Percentiles rank a stretch among this genome's conserved stretches.
Conservation (phyloP, 2,329 filamentous ascomycete species). For the Alternaria dauci region DNA sequence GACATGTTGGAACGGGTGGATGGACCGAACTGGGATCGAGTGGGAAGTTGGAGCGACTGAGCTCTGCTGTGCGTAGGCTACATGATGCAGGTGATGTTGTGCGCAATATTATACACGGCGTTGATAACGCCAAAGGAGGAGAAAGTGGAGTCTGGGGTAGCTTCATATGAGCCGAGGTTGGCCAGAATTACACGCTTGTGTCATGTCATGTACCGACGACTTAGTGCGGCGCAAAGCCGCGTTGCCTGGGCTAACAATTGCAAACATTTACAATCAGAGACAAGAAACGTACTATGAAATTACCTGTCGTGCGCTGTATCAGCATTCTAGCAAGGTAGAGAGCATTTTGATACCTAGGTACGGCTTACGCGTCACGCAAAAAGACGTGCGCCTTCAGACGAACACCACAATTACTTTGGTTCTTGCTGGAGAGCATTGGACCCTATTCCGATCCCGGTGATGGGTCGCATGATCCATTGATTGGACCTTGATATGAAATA, state of each 20-base stretch:
- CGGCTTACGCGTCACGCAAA: too few species aligned
- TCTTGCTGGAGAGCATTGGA: too few species aligned
- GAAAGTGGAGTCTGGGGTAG: constrained; percentile 15
- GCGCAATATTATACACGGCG: constrained; percentile 10
- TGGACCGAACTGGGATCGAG: not conserved
- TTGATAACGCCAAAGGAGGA: not conserved
- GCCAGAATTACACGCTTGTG: constrained; percentile 5
- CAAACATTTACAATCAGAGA: not conserved
- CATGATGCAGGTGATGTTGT: constrained; percentile 5
- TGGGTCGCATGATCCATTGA: too few species aligned
- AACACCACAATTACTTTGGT: too few species aligned
- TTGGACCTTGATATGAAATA: too few species aligned
- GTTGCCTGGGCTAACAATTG: not conserved
- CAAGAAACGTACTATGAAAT: not conserved
- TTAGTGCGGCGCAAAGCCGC: not conserved
- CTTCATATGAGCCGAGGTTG: constrained; percentile 13
- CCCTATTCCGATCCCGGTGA: too few species aligned
- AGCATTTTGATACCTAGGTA: not conserved
- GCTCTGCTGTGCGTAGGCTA: not conserved
- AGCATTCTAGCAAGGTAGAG: not conserved
- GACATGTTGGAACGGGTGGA: constrained; percentile 33
- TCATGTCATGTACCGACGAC: constrained; percentile 7
- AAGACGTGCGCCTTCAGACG: too few species aligned
- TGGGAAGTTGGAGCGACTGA: not conserved
- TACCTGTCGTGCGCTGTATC: not conserved